Percentiles rank a stretch among this genome's conserved stretches.
Conservation (phyloP, 768 basidiomycete species). For the Chalciporus piperatus region DNA sequence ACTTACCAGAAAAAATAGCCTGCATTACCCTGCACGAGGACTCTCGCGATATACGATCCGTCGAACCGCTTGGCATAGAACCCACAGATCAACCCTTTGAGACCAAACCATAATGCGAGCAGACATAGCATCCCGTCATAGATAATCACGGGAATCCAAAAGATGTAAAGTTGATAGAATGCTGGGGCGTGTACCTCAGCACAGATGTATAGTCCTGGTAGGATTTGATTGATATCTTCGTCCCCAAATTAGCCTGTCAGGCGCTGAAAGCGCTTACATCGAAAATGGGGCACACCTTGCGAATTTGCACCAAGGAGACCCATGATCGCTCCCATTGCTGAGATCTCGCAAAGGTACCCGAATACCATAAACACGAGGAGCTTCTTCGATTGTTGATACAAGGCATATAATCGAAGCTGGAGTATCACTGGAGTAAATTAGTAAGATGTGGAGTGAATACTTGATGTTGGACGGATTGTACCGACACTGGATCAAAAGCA, state of each 20-base stretch:
- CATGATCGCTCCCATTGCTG: constrained; percentile 4
- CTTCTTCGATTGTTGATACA: constrained; percentile 6
- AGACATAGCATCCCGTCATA: constrained; percentile 9
- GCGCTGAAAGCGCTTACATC: neutral
- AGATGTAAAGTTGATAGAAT: neutral
- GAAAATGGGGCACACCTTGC: neutral
- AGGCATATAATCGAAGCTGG: constrained; percentile 10
- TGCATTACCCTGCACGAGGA: constrained; percentile 12
- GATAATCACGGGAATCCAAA: constrained; percentile 10
- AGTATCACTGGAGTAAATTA: constrained; percentile 7
- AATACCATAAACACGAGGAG: constrained; percentile 4
- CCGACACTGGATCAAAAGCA: constrained; percentile 7
- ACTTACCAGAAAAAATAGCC: constrained; percentile 18
- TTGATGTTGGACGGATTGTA: neutral
- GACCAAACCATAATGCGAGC: constrained; percentile 3
- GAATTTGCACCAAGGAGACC: neutral
- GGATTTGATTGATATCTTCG: constrained; percentile 9
- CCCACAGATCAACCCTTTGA: neutral
- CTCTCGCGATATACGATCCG: constrained; percentile 3
- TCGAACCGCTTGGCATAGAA: neutral
- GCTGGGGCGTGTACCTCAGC: neutral
- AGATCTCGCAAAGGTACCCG: constrained; percentile 7
- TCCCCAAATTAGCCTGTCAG: neutral
- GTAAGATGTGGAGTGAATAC: neutral
- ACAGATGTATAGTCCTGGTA: constrained; percentile 4